Evolutionary conservation across 177 flowering plant genomes (phyloP), one percentile per base, ranked within the genome.

Genomic region (Telopea speciosissima): DNA sequence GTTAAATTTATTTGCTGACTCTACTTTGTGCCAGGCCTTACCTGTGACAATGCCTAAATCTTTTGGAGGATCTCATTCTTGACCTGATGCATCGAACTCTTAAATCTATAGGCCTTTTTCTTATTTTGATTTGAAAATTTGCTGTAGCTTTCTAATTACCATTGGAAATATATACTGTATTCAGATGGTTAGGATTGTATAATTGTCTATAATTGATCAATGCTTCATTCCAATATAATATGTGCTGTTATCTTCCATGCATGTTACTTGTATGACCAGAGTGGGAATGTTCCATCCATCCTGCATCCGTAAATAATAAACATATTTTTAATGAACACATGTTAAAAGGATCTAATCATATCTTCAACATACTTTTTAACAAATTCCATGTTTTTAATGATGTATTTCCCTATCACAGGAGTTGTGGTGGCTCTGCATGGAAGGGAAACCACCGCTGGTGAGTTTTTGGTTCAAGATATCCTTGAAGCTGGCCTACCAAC

Each of bases 401-500:
- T 31, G 26, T 69, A 64, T 64, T 23, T 16, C 67, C 26, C 66
- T 66, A 52, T 76, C 59, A 66, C 68, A 96, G 98, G 99, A 21
- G 64, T 84, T 79, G 93, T 96, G 56, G 87, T 82, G 77, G 98
- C 95, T 75, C 79, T 96, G 76, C 97, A 83, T 82, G 98, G 99
- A 78, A 93, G 85, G 81, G 96, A 89, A 80, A 87, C 92, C 58
- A 72, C 74, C 65, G 82, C 86, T 69, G 99, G 98, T 56, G 89
- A 87, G 24, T 96, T 96, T 80, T 75, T 84, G 74, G 99, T 96
- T 76, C 82, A 75, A 74, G 96, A 91, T 75, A 76, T 93, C 45
- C 83, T 90, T 24, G 98, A 96, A 72, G 93, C 97, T 79, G 98
- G 90, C 73, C 79, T 96, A 61, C 90, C 97, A 71, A 87, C 91